Evolutionary conservation across 2,329 filamentous ascomycete genomes (phyloP).

Genomic region (Colletotrichum euphorbiae): DNA sequence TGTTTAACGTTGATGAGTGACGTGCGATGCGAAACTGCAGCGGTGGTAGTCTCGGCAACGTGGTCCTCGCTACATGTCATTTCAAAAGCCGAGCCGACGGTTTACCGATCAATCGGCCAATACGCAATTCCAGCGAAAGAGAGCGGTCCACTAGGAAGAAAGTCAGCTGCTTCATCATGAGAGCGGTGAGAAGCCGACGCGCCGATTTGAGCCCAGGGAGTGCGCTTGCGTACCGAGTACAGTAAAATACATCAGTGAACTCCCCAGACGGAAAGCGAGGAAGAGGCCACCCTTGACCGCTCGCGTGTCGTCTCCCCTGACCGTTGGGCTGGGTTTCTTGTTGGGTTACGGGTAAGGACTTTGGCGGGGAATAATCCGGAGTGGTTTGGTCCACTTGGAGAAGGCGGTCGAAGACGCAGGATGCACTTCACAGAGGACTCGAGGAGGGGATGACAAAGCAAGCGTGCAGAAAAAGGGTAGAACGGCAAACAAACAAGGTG

Average conservation of each 20-base stretch:
- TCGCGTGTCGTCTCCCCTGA: conserved; percentile 35
- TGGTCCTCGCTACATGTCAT: conserved; percentile 9
- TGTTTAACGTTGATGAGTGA: background rate
- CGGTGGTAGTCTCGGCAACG: background rate
- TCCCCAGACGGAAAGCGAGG: background rate
- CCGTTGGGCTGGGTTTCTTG: conserved; percentile 32
- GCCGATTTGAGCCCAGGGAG: background rate
- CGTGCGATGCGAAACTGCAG: background rate
- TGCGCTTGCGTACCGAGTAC: conserved; percentile 20
- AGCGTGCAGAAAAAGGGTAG: background rate
- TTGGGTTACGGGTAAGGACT: conserved; percentile 6
- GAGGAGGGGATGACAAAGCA: background rate
- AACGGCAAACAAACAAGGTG: conserved; percentile 17
- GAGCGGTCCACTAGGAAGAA: conserved; percentile 20
- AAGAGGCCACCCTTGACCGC: conserved; percentile 34
- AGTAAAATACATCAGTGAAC: conserved; percentile 5
- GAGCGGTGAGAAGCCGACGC: conserved; percentile 31
- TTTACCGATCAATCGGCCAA: conserved; percentile 17
- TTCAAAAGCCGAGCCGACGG: conserved; percentile 25
- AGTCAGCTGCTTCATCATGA: conserved; percentile 36
- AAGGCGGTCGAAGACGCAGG: conserved; percentile 29
- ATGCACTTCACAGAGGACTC: background rate
- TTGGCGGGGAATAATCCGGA: conserved; percentile 35
- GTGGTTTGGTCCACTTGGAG: conserved; percentile 30
- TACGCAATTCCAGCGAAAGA: background rate